Base-by-base conservation (phyloP, 2,329 filamentous ascomycete genomes). In the Trichophyton rubrum region DNA sequence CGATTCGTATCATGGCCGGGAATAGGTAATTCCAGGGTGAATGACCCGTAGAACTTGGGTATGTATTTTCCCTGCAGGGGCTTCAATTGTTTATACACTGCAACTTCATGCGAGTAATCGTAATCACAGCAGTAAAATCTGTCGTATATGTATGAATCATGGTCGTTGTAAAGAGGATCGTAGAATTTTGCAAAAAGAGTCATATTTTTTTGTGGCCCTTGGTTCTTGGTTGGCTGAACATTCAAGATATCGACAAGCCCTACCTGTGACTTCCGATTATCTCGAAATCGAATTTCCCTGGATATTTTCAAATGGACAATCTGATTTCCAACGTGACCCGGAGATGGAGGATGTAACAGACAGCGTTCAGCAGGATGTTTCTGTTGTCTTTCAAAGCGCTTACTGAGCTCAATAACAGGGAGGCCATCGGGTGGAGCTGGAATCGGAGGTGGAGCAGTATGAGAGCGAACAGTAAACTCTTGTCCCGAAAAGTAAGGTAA, bases 131-230 rank as follows among this genome's bases (percentile, higher is more conserved):
- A n/a, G 33, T 20, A 20, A 58, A 58, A 43, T 11, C 3, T 11
- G 35, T 35, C 7, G 43, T 24, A 41, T 38, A 24, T 13, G 11
- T 41, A 11, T n/a, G 20, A 8, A 22, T 41, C 56, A 40, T 40
- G 56, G 33, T 58, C 56, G n/a, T 24, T 22, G 24, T 58, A 41
- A 58, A 58, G 56, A 24, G 56, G 56, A 22, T 58, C 56, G 15
- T 58, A 58, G 7, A 58, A 41, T 41, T 58, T 58, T 5, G 56
- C 56, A 8, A 58, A 22, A 4, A 41, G n/a, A 43, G 40, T 43
- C 15, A n/a, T 43, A 17, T 43, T 43, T 17, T n/a, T n/a, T 7
- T n/a, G 15, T 43, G 40, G 40, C n/a, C 40, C 40, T 43, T 43
- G 6, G 40, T n/a, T 15, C n/a, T 43, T 43, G 40, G 40, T 43